Percentiles rank a stretch among this genome's conserved stretches.
phyloP scores from a whole-genome alignment of 2,329 filamentous ascomycete species.

The Eutypa lata region DNA sequence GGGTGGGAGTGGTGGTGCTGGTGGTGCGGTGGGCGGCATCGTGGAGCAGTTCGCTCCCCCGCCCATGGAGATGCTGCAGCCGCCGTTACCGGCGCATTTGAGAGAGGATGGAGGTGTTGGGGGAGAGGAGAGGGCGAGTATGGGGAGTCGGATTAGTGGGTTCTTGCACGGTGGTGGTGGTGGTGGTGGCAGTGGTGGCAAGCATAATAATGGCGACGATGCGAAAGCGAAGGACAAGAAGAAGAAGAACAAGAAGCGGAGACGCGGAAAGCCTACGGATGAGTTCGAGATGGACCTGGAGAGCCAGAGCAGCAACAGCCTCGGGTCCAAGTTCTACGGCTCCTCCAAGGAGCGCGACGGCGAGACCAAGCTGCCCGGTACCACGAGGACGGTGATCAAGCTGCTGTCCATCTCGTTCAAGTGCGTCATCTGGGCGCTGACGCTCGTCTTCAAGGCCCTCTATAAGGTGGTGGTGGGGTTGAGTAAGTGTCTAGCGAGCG shows the following conservation, averaged over 20 bases:
- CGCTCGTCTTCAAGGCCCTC: slow-evolving; percentile 52
- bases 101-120: slow-evolving; percentile 16
- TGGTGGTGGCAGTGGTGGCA: slow-evolving; percentile 17
- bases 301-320: slow-evolving; percentile 50
- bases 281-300: slow-evolving; percentile 62
- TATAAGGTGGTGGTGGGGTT: slow-evolving; percentile 48
- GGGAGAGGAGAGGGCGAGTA: slow-evolving; percentile 16
- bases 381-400: slow-evolving; percentile 47
- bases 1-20: no score
- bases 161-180: slow-evolving; percentile 20
- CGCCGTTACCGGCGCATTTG: slow-evolving; percentile 21
- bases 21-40: no score
- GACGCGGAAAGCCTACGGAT: slow-evolving; percentile 34
- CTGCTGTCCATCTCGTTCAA: slow-evolving; percentile 53
- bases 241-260: slow-evolving; percentile 31
- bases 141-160: slow-evolving; percentile 28
- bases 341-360: slow-evolving; percentile 30
- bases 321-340: slow-evolving; percentile 1
- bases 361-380: slow-evolving; percentile 46
- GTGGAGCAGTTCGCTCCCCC: slow-evolving; percentile 51
- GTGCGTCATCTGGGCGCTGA: slow-evolving; percentile 56
- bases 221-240: slow-evolving; percentile 13
- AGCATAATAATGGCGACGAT: slow-evolving; percentile 22
- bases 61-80: slow-evolving; percentile 29
- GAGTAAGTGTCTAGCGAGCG: slow-evolving; percentile 46